Evolutionary conservation across 208 protist species (phyloP).

Genomic region (Leishmania tropica): DNA sequence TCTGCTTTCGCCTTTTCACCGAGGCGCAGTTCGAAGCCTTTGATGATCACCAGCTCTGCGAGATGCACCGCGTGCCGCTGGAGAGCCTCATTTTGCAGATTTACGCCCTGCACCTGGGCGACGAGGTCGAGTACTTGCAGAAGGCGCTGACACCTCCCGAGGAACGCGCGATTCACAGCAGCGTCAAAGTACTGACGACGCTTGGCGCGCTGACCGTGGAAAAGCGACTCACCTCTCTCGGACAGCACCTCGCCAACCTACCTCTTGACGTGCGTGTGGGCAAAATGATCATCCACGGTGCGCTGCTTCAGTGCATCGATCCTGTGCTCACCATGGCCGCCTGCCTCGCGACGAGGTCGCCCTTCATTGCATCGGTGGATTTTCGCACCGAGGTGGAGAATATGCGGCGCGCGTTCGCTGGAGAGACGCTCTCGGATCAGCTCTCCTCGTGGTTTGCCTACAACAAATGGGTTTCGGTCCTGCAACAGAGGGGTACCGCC

Average conservation of each 20-base stretch:
- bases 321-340: conserved; percentile 97
- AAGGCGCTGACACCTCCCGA: conserved; percentile 87
- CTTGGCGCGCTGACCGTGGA: conserved; percentile 84
- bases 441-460: conserved; percentile 91
- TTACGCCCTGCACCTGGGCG: conserved; percentile 85
- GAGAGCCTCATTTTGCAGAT: conserved; percentile 96
- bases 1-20: conserved; percentile 96
- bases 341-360: conserved; percentile 78
- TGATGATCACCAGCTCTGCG: conserved; percentile 92
- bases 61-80: conserved; percentile 96
- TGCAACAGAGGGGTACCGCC: conserved; percentile 45
- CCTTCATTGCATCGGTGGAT: conserved; percentile 93
- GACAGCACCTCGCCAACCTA: conserved; percentile 90
- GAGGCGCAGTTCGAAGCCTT: conserved; percentile 80
- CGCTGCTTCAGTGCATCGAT: conserved; percentile 95
- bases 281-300: conserved; percentile 97
- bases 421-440: conserved; percentile 86
- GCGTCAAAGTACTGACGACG: conserved; percentile 81
- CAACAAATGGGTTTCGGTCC: conserved; percentile 61
- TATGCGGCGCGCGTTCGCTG: conserved; percentile 72
- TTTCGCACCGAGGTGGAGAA: conserved; percentile 85
- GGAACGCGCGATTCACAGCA: conserved; percentile 81
- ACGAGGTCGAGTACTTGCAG: conserved; percentile 89
- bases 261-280: conserved; percentile 91
- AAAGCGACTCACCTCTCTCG: conserved; percentile 92